A percentile compares a stretch with the other conserved stretches of the same genome.
Conservation (phyloP, 495 filamentous ascomycete genomes). For the Neurospora tetrasperma region DNA sequence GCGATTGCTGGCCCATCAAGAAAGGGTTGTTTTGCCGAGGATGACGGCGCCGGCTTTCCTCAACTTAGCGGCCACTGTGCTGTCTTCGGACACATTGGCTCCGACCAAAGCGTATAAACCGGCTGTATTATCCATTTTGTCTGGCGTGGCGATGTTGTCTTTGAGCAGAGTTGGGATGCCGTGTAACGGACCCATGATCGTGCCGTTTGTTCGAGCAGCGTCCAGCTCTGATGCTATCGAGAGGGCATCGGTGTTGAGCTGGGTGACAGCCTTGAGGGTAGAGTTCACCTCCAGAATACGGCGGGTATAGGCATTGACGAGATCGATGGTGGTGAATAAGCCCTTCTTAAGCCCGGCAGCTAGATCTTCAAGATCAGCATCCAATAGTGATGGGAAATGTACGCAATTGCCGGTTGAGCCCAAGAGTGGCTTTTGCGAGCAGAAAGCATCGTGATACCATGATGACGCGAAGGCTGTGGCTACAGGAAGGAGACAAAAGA, state of each 20-base stretch:
- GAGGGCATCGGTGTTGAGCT: conserved; percentile 39
- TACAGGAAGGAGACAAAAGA: background rate
- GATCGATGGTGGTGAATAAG: conserved; percentile 50
- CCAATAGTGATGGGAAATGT: conserved; percentile 11
- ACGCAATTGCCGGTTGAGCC: background rate
- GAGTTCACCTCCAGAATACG: conserved; percentile 34
- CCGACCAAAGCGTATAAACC: conserved; percentile 50
- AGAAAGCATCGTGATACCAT: background rate
- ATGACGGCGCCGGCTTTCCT: conserved; percentile 41
- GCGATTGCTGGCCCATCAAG: conserved; percentile 33
- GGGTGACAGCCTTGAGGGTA: conserved; percentile 28
- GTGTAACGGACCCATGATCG: conserved; percentile 41
- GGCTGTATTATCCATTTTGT: conserved; percentile 50
- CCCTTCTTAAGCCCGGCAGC: conserved; percentile 36
- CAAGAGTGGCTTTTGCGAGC: background rate
- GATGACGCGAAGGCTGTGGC: background rate
- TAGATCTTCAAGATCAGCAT: conserved; percentile 43
- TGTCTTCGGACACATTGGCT: conserved; percentile 35
- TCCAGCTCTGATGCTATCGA: conserved; percentile 25
- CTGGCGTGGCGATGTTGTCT: conserved; percentile 60
- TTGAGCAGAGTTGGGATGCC: conserved; percentile 62
- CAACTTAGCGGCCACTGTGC: conserved; percentile 36
- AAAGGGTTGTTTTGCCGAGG: conserved; percentile 36
- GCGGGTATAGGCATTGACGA: conserved; percentile 39
- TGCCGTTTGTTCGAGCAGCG: conserved; percentile 13